Percentiles rank a stretch among this genome's conserved stretches.
phyloP scores from a whole-genome alignment of 169 alveolate species.

The Miamiensis avidus region DNA sequence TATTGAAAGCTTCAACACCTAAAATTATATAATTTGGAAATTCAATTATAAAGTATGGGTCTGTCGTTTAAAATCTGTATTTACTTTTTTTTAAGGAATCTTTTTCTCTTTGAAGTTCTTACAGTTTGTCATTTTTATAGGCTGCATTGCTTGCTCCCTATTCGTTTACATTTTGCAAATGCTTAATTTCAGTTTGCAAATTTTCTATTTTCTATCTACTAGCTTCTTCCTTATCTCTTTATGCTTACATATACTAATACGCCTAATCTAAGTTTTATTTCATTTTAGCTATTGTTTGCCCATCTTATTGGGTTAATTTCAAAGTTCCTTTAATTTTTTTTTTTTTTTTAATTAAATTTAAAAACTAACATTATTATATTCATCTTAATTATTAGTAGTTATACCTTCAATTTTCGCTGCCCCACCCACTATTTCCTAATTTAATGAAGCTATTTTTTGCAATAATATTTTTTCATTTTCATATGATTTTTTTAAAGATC shows the following conservation, averaged over 20 bases:
- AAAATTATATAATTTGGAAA: background rate
- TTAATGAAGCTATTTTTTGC: conserved; percentile 73
- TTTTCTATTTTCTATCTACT: conserved; percentile 66
- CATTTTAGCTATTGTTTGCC: conserved; percentile 57
- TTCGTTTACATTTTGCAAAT: conserved; percentile 68
- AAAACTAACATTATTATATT: no score
- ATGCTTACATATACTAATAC: conserved; percentile 76
- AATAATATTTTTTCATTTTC: conserved; percentile 78
- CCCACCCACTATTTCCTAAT: conserved; percentile 70
- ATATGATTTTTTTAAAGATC: conserved; percentile 79
- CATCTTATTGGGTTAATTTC: conserved; percentile 82
- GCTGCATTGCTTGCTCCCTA: conserved; percentile 73
- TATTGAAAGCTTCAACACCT: conserved; percentile 50
- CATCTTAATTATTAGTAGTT: no score
- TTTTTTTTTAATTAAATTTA: no score
- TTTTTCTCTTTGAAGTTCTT: conserved; percentile 60
- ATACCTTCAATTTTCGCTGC: conserved; percentile 65
- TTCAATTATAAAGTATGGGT: background rate
- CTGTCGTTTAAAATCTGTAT: background rate
- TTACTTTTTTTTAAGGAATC: conserved; percentile 49
- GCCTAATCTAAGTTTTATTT: conserved; percentile 82
- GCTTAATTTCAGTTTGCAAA: conserved; percentile 62
- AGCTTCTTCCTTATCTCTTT: conserved; percentile 76
- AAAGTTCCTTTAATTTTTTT: conserved; percentile 56
- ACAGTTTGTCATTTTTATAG: conserved; percentile 75